Evolutionary conservation across 108 stramenopile genomes (phyloP).

Genomic region (Skeletonema menzelii): DNA sequence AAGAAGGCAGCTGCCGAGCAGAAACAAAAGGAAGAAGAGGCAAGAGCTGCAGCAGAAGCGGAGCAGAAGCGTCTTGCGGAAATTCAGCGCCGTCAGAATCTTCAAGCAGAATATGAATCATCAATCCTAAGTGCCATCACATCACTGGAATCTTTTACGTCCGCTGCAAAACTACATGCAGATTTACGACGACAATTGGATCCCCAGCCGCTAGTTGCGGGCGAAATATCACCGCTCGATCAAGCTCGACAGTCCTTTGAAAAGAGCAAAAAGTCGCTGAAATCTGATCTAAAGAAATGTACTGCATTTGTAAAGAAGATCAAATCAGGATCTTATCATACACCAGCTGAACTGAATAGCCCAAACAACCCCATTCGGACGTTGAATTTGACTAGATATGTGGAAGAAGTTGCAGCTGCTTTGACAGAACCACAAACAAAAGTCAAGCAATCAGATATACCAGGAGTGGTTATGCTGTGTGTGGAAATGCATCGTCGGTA

Average conservation of each 20-base stretch:
- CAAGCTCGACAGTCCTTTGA: conserved; percentile 59
- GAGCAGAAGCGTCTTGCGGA: conserved; percentile 18
- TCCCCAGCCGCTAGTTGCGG: conserved; percentile 1
- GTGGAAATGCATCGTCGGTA: conserved; percentile 77
- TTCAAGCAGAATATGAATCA: conserved; percentile 31
- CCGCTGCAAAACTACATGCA: conserved; percentile 2
- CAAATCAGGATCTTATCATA: conserved; percentile 63
- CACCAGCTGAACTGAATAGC: conserved; percentile 48
- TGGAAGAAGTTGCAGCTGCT: conserved; percentile 92
- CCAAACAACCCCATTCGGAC: conserved; percentile 57
- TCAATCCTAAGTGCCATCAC: conserved; percentile 14
- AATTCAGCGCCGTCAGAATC: conserved; percentile 19
- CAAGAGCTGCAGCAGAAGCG: conserved; percentile 2
- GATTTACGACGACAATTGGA: conserved; percentile 29
- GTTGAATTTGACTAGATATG: conserved; percentile 91
- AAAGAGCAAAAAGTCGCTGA: conserved; percentile 77
- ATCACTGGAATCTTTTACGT: conserved; percentile 22
- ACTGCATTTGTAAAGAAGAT: conserved; percentile 96
- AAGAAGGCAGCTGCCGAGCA: conserved; percentile 22
- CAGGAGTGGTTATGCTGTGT: conserved; percentile 63
- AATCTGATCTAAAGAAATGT: conserved; percentile 95
- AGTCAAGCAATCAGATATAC: conserved; percentile 66
- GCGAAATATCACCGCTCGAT: conserved; percentile 5
- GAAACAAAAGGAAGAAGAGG: conserved; percentile 8
- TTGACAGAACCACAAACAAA: conserved; percentile 78